Base-by-base conservation (phyloP, 2,329 filamentous ascomycete genomes). In the Diaporthe ampelina region DNA sequence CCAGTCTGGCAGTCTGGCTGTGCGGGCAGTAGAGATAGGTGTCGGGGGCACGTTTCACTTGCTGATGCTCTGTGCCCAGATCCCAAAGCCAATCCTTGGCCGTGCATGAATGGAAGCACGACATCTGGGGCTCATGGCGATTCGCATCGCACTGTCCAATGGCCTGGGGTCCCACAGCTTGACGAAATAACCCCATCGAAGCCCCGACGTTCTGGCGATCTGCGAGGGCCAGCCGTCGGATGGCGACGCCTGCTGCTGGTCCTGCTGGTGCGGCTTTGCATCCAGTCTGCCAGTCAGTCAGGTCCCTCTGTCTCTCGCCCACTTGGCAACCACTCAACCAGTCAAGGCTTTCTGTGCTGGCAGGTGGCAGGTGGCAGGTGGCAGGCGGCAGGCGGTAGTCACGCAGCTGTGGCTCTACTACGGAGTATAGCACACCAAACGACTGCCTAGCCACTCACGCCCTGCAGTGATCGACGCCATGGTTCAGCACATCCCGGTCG, bases 101-200 rank as follows among this genome's bases (percentile, higher is more conserved):
- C 29, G 43, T 67, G 63, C 63, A 52, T 67, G 63, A 67, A 52
- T 37, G 24, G 17, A 67, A 67, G 45, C 63, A 52, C 63, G 45
- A 67, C 32, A 52, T 67, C 32, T 26, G 63, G 45, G 24, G 63
- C 61, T 37, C 61, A 37, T 3, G 61, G 24, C 45, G 11, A 45
- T 67, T 52, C 15, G 61, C 29, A 52, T 37, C 45, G 13, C 45
- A 37, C 29, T 52, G 61, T 67, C 61, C 61, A 52, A 19, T 26
- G 26, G 45, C n/a, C 61, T 17, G 37, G 29, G 63, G 63, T 45
- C 32, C 63, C 63, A 52, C 61, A 67, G 29, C 43, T 50, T 67
- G 61, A 67, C 61, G 61, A 67, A 52, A 50, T 67, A 52, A 48
- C 19, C 61, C 61, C 61, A 67, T 52, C 29, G 45, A 67, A 67